Evolutionary conservation across 139 green algal species (phyloP), one percentile per base, ranked within the genome.

Genomic region (Microglena sp.): DNA sequence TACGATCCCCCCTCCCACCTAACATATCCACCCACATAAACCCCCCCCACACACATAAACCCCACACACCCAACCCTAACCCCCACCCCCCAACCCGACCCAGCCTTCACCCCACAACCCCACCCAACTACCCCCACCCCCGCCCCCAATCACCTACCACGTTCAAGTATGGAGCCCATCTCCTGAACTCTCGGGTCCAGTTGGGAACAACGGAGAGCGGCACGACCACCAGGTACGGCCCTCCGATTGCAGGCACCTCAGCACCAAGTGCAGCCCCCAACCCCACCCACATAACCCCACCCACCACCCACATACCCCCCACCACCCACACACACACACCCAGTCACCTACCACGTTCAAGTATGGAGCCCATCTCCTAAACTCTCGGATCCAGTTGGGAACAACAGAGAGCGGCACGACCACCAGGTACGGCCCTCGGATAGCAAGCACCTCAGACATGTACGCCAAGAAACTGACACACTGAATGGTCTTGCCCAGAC

Each of bases 301-400:
- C n/a, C n/a, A n/a, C n/a, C n/a, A n/a, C n/a, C n/a, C n/a, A n/a
- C n/a, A n/a, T n/a, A n/a, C n/a, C n/a, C n/a, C n/a, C n/a, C n/a
- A n/a, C n/a, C n/a, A n/a, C n/a, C n/a, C n/a, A n/a, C n/a, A n/a
- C n/a, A n/a, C n/a, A n/a, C n/a, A n/a, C n/a, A n/a, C n/a, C n/a
- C n/a, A n/a, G n/a, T n/a, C n/a, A 68, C 62, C 29, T 55, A 36
- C 62, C 4, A 50, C 60, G 60, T 86, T 87, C 21, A 86, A 54
- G 11, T 77, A 68, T 18, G 89, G 90, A 4, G 80, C 69, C 90
- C 89, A 96, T 58, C 80, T 82, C 45, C 70, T 59, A 65, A 96
- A 92, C 79, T 97, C 90, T 18, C 78, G 79, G 63, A 89, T 87
- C 90, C 90, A 97, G 75, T 97, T 96, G 69, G 84, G 79, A 8